Percentiles rank a stretch among this genome's conserved stretches.
Evolutionary conservation across 2,329 filamentous ascomycete genomes (phyloP).

Genomic region (Pseudogymnoascus sp.): DNA sequence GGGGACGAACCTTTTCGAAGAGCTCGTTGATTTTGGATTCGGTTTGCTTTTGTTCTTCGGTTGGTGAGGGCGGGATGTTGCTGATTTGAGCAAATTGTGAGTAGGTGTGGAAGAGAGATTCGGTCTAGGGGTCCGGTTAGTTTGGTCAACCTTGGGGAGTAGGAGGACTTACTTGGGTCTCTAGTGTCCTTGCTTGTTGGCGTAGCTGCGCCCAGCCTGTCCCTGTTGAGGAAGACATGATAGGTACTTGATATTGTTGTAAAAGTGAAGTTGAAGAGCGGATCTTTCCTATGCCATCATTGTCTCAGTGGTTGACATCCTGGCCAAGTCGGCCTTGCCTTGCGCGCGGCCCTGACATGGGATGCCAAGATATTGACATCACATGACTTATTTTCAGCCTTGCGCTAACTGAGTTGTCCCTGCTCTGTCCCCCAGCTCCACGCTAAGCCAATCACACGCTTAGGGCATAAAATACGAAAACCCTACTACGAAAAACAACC

Average conservation of each 20-base stretch:
- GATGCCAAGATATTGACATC: background rate
- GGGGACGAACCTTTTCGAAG: slow-evolving; percentile 61
- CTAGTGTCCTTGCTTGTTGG: slow-evolving; percentile 80
- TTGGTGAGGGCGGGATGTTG: slow-evolving; percentile 74
- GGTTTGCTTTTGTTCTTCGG: slow-evolving; percentile 72
- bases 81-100: slow-evolving; percentile 81
- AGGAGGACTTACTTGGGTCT: slow-evolving; percentile 65
- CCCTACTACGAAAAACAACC: slow-evolving; percentile 10
- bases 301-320: background rate
- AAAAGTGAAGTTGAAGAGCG: background rate
- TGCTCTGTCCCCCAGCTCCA: background rate
- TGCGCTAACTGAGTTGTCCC: slow-evolving; percentile 1
- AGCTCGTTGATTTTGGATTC: slow-evolving; percentile 79
- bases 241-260: background rate
- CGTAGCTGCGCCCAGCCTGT: slow-evolving; percentile 85
- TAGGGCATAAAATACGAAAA: slow-evolving; percentile 11
- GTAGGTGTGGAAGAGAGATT: slow-evolving; percentile 75
- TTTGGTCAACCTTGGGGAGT: background rate
- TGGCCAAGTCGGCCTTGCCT: background rate
- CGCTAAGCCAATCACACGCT: slow-evolving; percentile 1
- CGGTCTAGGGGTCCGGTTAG: slow-evolving; percentile 54
- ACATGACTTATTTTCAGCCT: background rate
- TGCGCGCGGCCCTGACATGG: background rate
- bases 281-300: slow-evolving; percentile 2
- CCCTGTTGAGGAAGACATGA: slow-evolving; percentile 27